Base-by-base conservation (phyloP, 805 yeast genomes). In the Yarrowia phangngaensis region DNA sequence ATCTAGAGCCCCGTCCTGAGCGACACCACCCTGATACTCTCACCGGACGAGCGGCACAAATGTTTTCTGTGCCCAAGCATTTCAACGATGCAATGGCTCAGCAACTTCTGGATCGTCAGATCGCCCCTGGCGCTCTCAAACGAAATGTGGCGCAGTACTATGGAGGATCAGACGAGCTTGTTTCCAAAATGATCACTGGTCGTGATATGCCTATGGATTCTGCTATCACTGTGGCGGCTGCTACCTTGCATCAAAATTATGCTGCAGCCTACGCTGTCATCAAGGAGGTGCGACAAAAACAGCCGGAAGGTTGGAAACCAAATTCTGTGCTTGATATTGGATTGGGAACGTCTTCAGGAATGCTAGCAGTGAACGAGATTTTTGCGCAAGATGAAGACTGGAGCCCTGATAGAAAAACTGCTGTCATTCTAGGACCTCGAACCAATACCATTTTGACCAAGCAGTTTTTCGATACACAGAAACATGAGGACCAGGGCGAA, bases 291-390 rank as follows among this genome's bases (percentile, higher is more conserved):
- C 70, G 76, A 55, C 70, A 71, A 33, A 69, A 89, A 30, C 62
- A 72, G 15, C 65, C 60, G 6, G 68, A 67, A 0, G 38, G 54
- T 1, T 84, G 87, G 67, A 63, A 63, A 16, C 97, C 97, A 0
- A 59, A 72, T 20, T 69, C 76, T 4, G 76, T 92, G 0, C 69
- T 92, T 41, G 94, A 86, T 59, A 76, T 86, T 11, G 90, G 95
- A 0, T 80, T 74, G 60, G 97, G 98, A 0, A 97, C 98, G 1
- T 90, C 87, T 2, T 82, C 94, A 0, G 97, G 97, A 2, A 79
- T 92, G 70, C 66, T 89, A 12, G 97, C 95, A 0, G 68, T 88
- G 46, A 86, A 89, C 60, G 95, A 88, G 58, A 58, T 89, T 1
- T 77, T 86, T 79, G 88, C 84, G 0, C 72, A 72, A 2, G 35